These are phyloP conservation scores for Kodamaea sp. DNA, from an alignment of 1,139 yeast species.

Conservation along the genomic window DNA sequence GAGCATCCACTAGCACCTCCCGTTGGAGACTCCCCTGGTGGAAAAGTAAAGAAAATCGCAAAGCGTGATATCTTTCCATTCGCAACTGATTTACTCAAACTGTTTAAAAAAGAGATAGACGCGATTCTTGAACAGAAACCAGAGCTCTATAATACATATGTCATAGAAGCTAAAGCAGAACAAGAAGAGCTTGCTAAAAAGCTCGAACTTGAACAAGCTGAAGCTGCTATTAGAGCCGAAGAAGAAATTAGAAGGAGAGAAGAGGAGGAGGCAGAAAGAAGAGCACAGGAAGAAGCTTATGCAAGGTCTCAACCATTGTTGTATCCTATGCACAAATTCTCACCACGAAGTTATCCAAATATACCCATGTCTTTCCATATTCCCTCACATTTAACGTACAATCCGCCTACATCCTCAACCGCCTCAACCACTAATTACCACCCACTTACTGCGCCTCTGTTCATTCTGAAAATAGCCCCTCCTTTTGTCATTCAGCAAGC, in stretches of 20 bases:
- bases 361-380: not conserved
- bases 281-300: too few relatives aligned
- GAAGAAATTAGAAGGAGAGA: slow-evolving; percentile 2
- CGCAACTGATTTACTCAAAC: slow-evolving; percentile 36
- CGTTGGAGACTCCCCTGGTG: slow-evolving; percentile 30
- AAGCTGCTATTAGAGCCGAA: slow-evolving; percentile 1
- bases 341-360: too few relatives aligned
- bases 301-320: too few relatives aligned
- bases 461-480: too few relatives aligned
- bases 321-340: too few relatives aligned
- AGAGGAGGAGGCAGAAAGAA: slow-evolving; percentile 1
- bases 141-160: slow-evolving; percentile 33
- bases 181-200: slow-evolving; percentile 3
- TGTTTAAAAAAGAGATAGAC: slow-evolving; percentile 34
- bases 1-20: slow-evolving; percentile 3
- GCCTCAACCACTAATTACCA: too few relatives aligned
- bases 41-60: slow-evolving; percentile 41
- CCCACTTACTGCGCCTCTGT: too few relatives aligned
- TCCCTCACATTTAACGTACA: not conserved
- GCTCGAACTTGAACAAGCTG: slow-evolving; percentile 1
- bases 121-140: slow-evolving; percentile 31
- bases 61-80: slow-evolving; percentile 48
- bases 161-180: slow-evolving; percentile 24
- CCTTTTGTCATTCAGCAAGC: too few relatives aligned
- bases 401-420: too few relatives aligned